Evolutionary conservation across 23 red algal species (phyloP).

Genomic region (Gracilaria vermiculophylla): DNA sequence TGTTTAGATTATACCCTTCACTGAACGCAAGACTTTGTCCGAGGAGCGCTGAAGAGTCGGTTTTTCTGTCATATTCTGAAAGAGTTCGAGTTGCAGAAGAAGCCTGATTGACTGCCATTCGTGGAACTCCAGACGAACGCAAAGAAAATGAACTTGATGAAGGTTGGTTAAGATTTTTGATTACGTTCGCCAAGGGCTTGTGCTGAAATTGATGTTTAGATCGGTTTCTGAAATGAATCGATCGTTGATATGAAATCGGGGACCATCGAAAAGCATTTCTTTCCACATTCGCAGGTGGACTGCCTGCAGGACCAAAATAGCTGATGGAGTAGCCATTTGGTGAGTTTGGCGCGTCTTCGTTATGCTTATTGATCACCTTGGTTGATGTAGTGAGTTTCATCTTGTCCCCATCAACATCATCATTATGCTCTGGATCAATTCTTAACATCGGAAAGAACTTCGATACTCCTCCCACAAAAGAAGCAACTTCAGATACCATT

Average conservation of each 20-base stretch:
- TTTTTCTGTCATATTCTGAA: background rate
- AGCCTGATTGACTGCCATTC: background rate
- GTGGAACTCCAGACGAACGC: too few species aligned
- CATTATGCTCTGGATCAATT: background rate
- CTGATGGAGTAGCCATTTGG: background rate
- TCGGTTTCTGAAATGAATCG: background rate
- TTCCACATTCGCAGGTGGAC: background rate
- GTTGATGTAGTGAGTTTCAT: background rate
- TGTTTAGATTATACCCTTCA: background rate
- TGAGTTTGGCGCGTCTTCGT: background rate
- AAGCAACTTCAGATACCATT: slow-evolving; percentile 56
- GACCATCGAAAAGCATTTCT: background rate
- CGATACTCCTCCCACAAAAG: slow-evolving; percentile 28
- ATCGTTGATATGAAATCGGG: background rate
- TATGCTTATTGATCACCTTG: background rate
- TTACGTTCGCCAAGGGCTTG: background rate
- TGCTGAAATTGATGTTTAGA: background rate
- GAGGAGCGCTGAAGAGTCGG: background rate
- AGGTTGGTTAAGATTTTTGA: background rate
- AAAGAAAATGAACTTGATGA: background rate
- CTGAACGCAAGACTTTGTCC: background rate
- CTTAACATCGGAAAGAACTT: slow-evolving; percentile 40
- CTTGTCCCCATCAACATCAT: background rate
- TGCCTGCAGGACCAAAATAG: background rate
- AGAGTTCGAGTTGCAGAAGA: too few species aligned